A percentile compares a stretch with the other conserved stretches of the same genome.
These are phyloP conservation scores for Calonectria pauciramosa DNA, from an alignment of 2,329 filamentous ascomycete species.

Conservation along the genomic window DNA sequence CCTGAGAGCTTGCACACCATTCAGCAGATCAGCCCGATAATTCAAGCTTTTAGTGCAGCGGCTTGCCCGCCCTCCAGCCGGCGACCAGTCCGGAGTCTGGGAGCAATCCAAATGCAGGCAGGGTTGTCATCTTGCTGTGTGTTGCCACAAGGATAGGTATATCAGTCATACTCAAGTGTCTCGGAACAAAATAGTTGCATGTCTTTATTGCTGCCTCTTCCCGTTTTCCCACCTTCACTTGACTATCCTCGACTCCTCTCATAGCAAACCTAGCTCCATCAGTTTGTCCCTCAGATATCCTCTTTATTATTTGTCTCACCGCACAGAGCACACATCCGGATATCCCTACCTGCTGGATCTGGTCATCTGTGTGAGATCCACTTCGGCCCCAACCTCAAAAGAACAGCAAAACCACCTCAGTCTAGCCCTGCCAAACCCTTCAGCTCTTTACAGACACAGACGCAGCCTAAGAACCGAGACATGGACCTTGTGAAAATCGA, in stretches of 20 bases:
- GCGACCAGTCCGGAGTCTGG: slow-evolving; percentile 3
- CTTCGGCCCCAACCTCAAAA: slow-evolving; percentile 29
- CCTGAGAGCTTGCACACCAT: slow-evolving; percentile 2
- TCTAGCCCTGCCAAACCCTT: slow-evolving; percentile 8
- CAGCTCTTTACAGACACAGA: slow-evolving; percentile 13
- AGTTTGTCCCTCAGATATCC: background rate
- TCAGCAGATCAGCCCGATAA: background rate
- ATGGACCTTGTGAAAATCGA: slow-evolving; percentile 53
- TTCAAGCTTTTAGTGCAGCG: background rate
- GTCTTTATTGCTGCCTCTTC: background rate
- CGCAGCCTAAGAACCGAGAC: slow-evolving; percentile 16
- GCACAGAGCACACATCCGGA: slow-evolving; percentile 1
- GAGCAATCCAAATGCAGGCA: background rate
- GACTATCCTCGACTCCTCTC: background rate
- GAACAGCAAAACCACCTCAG: slow-evolving; percentile 12
- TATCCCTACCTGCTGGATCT: slow-evolving; percentile 9
- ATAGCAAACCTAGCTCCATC: background rate
- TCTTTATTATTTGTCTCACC: slow-evolving; percentile 5
- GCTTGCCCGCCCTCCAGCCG: background rate
- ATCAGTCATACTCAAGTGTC: slow-evolving; percentile 2
- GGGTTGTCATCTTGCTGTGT: background rate
- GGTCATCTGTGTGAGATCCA: slow-evolving; percentile 22
- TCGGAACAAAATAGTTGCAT: background rate
- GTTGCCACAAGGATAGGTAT: slow-evolving; percentile 6
- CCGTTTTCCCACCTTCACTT: background rate